Base-by-base conservation (phyloP, 805 yeast genomes). In the Metschnikowia picachoensis region DNA sequence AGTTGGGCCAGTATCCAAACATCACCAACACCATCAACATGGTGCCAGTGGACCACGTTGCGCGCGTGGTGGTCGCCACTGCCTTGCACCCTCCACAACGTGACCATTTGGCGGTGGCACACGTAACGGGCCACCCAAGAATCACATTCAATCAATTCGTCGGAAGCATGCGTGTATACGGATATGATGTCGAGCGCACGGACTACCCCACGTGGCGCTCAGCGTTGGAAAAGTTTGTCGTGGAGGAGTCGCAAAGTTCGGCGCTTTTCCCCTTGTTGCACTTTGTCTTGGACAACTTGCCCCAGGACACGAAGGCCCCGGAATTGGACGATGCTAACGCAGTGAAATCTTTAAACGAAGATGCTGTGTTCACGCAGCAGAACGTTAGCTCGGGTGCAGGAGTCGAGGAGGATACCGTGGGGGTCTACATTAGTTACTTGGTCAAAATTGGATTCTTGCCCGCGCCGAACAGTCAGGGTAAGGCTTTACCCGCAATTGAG, bases 11-110 rank as follows among this genome's bases (percentile, higher is more conserved):
- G 41, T 85, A 79, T 57, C 99, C 99, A 30, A 86, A 85, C 59
- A 90, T 94, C 55, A 66, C 79, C 55, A 94, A 94, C 73, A 79
- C 83, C 39, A 95, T 92, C 33, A 94, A 94, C 67, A 89, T 91
- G 86, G 97, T 89, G 17, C 99, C 99, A 3, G 99, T 94, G 37
- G 97, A 95, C 59, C 99, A 94, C 60, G 99, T 94, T 54, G 98
- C 99, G 1, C 78, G 95, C 39, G 87, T 90, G 20, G 87, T 84
- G 25, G 87, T 83, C 42, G 88, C 98, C 2, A 70, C 94, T 27
- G 85, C 96, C 0, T 74, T 94, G 51, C 80, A 80, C 58, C 92
- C 96, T 27, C 87, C 94, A 20, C 59, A 60, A 34, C 57, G 66
- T 17, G 70, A 70, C 13, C 74, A 70, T 41, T 67, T 82, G 36